phyloP scores from a whole-genome alignment of 1,139 yeast genomes.

The Yamadazyma diddensiae region DNA sequence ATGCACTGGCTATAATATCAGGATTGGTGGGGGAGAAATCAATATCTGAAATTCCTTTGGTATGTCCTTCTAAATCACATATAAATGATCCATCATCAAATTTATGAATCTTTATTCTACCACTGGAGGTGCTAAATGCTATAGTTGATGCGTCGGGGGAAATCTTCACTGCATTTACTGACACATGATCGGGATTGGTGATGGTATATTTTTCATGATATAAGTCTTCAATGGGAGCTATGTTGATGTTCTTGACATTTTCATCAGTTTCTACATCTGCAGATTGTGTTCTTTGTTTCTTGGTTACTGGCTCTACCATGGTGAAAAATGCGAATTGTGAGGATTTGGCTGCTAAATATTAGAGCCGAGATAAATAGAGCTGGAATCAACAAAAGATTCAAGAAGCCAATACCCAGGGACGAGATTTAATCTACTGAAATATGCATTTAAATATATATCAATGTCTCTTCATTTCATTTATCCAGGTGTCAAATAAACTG shows the following conservation, averaged over 20 bases:
- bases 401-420: no score
- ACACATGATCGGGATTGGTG: constrained; percentile 3
- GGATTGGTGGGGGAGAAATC: constrained; percentile 73
- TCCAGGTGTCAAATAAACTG: constrained; percentile 44
- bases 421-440: no score
- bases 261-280: no score
- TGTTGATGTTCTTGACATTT: no score
- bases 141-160: constrained; percentile 62
- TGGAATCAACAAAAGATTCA: no score
- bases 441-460: no score
- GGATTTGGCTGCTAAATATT: no score
- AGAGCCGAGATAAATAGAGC: no score
- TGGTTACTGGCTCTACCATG: constrained; percentile 7
- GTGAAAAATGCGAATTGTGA: no score
- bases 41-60: constrained; percentile 65
- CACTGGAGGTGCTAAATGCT: constrained; percentile 53
- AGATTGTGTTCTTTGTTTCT: constrained; percentile 3
- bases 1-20: constrained; percentile 73
- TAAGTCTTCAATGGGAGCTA: constrained; percentile 4
- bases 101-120: constrained; percentile 25
- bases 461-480: constrained; percentile 30
- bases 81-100: constrained; percentile 18
- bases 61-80: constrained; percentile 56
- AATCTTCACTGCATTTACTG: constrained; percentile 36
- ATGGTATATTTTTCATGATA: constrained; percentile 7